These are phyloP conservation scores for Salix koriyanagi DNA, from an alignment of 345 rosid genomes.

Conservation along the genomic window DNA sequence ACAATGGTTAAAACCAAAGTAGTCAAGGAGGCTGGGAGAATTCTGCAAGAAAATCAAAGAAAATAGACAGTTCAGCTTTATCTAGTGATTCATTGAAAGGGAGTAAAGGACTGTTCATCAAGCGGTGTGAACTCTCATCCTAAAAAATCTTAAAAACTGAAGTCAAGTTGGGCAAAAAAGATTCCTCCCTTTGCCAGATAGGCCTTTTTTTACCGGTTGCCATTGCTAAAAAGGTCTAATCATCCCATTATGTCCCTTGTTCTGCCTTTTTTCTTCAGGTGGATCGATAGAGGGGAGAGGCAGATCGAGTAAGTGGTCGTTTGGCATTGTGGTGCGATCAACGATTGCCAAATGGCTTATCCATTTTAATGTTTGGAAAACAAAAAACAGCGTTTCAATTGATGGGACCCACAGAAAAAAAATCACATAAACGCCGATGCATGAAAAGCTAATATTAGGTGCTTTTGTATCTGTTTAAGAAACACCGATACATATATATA, in stretches of 20 bases:
- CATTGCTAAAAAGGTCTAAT: conserved; percentile 24
- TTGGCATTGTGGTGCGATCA: no score
- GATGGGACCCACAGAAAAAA: no score
- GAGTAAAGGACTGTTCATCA: conserved; percentile 46
- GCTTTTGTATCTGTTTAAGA: no score
- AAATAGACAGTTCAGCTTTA: conserved; percentile 54
- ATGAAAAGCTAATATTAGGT: no score
- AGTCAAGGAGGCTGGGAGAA: conserved; percentile 8
- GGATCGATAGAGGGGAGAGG: not conserved
- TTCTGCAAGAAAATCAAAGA: conserved; percentile 40
- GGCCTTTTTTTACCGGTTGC: conserved; percentile 21
- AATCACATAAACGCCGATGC: no score
- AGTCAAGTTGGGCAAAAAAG: conserved; percentile 24
- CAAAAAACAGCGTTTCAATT: no score
- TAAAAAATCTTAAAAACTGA: conserved; percentile 5
- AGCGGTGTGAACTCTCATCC: conserved; percentile 23
- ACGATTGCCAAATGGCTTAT: no score
- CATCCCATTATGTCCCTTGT: not conserved
- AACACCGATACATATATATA: no score
- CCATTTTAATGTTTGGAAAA: no score
- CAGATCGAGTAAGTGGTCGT: no score
- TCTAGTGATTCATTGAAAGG: conserved; percentile 31
- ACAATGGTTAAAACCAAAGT: conserved; percentile 2
- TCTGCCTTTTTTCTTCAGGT: conserved; percentile 7
- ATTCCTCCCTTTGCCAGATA: conserved; percentile 14